Evolutionary conservation across 352 stramenopile species (phyloP).

Genomic region (Globisporangium irregulare): DNA sequence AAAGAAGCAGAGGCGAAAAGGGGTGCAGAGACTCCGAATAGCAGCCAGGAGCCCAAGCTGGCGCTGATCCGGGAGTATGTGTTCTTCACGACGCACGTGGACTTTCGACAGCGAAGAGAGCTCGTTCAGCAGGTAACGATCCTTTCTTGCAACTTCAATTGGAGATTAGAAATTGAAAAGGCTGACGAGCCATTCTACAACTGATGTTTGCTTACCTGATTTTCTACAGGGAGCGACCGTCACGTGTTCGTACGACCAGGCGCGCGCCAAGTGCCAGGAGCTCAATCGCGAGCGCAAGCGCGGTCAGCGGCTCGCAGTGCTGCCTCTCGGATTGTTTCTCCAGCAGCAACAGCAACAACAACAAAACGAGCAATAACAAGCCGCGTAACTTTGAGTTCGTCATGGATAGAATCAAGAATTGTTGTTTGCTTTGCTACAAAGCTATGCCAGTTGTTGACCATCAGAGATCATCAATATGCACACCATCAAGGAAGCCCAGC

Average conservation of each 20-base stretch:
- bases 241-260: constrained; percentile 53
- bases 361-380: neutral
- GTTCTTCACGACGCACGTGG: constrained; percentile 50
- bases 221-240: constrained; percentile 35
- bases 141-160: neutral
- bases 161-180: neutral
- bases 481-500: too few species aligned
- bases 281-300: constrained; percentile 49
- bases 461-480: neutral
- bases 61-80: constrained; percentile 42
- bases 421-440: neutral
- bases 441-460: too few species aligned
- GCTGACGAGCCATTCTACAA: neutral
- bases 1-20: too few species aligned
- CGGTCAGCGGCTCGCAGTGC: constrained; percentile 42
- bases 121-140: constrained; percentile 43
- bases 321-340: constrained; percentile 43
- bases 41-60: neutral
- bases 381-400: neutral
- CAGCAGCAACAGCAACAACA: constrained; percentile 24
- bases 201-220: neutral
- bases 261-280: constrained; percentile 35
- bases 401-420: neutral
- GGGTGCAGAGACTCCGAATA: neutral
- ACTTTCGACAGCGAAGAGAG: constrained; percentile 58